These are phyloP conservation scores for Excoecaria cochinchinensis DNA, from an alignment of 345 rosid genomes.

Conservation along the genomic window DNA sequence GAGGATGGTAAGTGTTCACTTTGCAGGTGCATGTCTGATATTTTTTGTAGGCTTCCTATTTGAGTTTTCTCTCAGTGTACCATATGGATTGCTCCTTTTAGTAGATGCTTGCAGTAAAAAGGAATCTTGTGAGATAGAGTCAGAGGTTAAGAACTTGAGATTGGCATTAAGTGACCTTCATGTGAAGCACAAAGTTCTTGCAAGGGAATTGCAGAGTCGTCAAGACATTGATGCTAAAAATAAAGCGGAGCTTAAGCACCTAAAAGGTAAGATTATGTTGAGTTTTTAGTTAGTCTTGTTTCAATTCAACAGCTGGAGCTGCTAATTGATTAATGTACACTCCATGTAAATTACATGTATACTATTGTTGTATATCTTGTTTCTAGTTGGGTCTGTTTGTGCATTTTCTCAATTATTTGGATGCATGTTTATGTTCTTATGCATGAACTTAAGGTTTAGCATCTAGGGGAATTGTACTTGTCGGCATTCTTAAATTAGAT, in stretches of 20 bases:
- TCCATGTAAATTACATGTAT: not conserved
- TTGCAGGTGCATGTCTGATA: not conserved
- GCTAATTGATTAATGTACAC: not conserved
- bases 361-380: not conserved
- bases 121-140: conserved; percentile 44
- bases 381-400: not conserved
- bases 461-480: not conserved
- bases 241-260: conserved; percentile 58
- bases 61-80: conserved; percentile 23
- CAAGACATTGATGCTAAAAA: conserved; percentile 65
- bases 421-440: not conserved
- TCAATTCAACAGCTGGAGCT: not conserved
- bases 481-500: not conserved
- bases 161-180: conserved; percentile 59
- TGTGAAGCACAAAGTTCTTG: conserved; percentile 61
- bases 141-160: conserved; percentile 67
- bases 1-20: conserved; percentile 45
- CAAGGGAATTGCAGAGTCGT: conserved; percentile 55
- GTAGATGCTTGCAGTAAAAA: conserved; percentile 54
- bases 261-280: conserved; percentile 54
- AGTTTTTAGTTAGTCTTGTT: not conserved
- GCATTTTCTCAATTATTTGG: too few species aligned
- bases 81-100: conserved; percentile 28
- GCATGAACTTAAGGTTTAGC: not conserved
- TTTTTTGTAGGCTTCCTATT: conserved; percentile 2